A percentile compares a stretch with the other conserved stretches of the same genome.
Conservation (phyloP, 495 filamentous ascomycete genomes). For the Daldinia concentrica region DNA sequence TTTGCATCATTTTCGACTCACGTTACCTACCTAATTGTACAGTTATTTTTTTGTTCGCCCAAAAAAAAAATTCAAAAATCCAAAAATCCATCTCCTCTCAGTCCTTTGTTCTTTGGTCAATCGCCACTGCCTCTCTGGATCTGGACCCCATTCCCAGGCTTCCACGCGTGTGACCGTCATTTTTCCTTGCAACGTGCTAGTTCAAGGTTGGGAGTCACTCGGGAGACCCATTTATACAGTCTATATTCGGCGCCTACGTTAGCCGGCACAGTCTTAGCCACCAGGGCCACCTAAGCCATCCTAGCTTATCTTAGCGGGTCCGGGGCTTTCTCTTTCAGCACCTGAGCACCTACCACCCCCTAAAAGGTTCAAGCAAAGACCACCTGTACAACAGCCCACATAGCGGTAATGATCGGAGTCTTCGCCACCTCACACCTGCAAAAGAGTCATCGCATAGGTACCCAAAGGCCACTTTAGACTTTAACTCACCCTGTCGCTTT, state of each 20-base stretch:
- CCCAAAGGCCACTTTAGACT: constrained; percentile 50
- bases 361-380: constrained; percentile 35
- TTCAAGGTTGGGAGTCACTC: constrained; percentile 43
- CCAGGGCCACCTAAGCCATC: constrained; percentile 27
- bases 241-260: constrained; percentile 22
- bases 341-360: constrained; percentile 24
- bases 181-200: constrained; percentile 44
- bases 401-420: constrained; percentile 55
- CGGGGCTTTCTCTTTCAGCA: constrained; percentile 12
- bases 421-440: constrained; percentile 48
- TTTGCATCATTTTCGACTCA: constrained; percentile 52
- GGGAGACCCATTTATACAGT: constrained; percentile 31
- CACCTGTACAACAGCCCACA: constrained; percentile 59
- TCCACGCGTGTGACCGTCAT: constrained; percentile 45
- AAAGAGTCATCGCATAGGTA: constrained; percentile 59
- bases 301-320: constrained; percentile 4
- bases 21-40: constrained; percentile 28
- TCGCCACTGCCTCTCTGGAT: constrained; percentile 46
- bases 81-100: constrained; percentile 42
- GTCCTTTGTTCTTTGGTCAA: constrained; percentile 46
- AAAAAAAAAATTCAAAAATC: not conserved
- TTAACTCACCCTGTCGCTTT: constrained; percentile 45
- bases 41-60: constrained; percentile 12
- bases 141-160: constrained; percentile 46
- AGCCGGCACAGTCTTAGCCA: constrained; percentile 19